Base-by-base conservation (phyloP, 2,329 filamentous ascomycete species). In the Madurella mycetomatis region DNA sequence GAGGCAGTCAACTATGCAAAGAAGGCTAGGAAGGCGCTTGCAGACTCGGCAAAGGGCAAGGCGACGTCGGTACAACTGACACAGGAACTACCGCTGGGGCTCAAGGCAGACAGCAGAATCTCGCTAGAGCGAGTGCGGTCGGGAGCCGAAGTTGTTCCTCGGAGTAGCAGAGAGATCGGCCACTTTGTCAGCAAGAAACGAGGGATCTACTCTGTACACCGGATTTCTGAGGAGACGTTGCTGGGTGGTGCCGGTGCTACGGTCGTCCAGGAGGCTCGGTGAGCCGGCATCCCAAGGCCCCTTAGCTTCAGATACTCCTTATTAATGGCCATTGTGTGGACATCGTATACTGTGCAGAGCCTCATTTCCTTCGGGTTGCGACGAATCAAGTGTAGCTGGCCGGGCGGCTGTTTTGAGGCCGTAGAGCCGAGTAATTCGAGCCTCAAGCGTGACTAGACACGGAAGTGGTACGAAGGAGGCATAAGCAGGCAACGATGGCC, bases 141-240 rank as follows among this genome's bases (percentile, higher is more conserved):
- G 45, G 84, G 84, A 53, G 89, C 90, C 16, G 87, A 90, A 73
- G 75, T 90, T 41, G 78, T 85, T 58, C 75, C 81, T 68, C 82
- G 89, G 62, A 90, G 79, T 63, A 77, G 75, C 62, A 78, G 90
- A 69, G 87, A 95, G 73, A 84, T 86, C 55, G 89, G 88, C 16
- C 83, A 88, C 70, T 72, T 95, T 69, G 83, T 87, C 66, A 90
- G 87, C 67, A 87, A 88, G 73, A 86, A 85, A 67, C 86, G 92
- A 58, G 88, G 87, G 53, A 83, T 86, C 61, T 96, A 96, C 73
- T 90, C 88, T 45, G 79, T 92, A 61, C 90, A 96, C 73, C 83
- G 84, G 71, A 84, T 95, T 63, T 71, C 80, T 49, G 75, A 90
- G 64, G 90, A 78, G 51, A 53, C 43, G 25, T 46, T 64, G 46